These are phyloP conservation scores for Malania oleifera DNA, from an alignment of 164 flowering plant species.

Conservation along the genomic window DNA sequence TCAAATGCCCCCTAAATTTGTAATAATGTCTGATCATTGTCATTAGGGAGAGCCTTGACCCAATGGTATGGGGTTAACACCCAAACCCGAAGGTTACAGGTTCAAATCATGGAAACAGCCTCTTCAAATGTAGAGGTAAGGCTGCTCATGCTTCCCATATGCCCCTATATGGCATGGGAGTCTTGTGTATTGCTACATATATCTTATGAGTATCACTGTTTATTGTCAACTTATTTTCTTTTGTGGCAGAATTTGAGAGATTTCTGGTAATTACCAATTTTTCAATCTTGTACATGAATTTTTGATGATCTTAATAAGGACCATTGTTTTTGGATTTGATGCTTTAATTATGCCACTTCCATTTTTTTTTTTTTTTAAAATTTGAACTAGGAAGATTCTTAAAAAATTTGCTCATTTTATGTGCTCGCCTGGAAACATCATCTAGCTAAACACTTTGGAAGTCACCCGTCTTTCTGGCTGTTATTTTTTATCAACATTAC, in stretches of 20 bases:
- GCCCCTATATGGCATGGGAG: no score
- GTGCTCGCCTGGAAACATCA: background rate
- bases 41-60: no score
- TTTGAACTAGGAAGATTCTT: background rate
- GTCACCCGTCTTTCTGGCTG: background rate
- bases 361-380: slow-evolving; percentile 4
- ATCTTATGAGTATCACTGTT: no score
- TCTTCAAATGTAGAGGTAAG: no score
- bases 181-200: no score
- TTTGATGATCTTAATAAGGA: no score
- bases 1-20: background rate
- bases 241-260: background rate
- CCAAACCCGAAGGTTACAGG: no score
- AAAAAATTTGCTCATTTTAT: background rate
- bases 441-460: background rate
- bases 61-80: no score
- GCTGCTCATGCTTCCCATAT: no score
- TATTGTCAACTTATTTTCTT: background rate
- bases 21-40: background rate
- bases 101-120: no score
- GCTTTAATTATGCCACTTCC: background rate
- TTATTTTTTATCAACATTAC: background rate
- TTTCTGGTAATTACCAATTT: background rate
- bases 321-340: background rate
- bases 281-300: background rate